Conservation (phyloP, 2,329 filamentous ascomycete genomes). For the Harringtonia aguacate region DNA sequence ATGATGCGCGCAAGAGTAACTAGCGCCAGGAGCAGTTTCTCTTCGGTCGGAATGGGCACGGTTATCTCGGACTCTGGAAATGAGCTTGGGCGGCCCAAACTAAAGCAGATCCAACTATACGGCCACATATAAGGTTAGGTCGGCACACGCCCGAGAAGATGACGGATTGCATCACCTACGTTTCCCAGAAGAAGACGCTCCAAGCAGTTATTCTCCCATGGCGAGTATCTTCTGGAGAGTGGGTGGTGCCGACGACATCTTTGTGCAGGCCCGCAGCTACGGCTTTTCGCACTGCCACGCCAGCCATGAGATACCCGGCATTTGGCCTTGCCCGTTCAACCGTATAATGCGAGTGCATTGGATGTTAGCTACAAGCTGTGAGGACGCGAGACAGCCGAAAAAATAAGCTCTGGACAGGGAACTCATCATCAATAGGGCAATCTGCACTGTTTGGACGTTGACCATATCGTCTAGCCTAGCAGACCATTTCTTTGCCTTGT, state of each 20-base stretch:
- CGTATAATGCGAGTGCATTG: conserved; percentile 6
- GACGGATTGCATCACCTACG: neutral
- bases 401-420: neutral
- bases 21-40: conserved; percentile 8
- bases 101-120: conserved; percentile 10
- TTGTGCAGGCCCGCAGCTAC: conserved; percentile 12
- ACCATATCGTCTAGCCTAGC: conserved; percentile 11
- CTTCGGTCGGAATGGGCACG: conserved; percentile 10
- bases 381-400: no score
- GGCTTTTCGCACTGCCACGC: conserved; percentile 10
- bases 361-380: neutral
- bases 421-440: conserved; percentile 11
- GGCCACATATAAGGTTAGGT: neutral
- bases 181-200: conserved; percentile 12
- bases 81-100: conserved; percentile 9
- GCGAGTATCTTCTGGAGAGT: conserved; percentile 3
- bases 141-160: neutral
- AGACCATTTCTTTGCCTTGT: conserved; percentile 8
- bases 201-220: conserved; percentile 10
- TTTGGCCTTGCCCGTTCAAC: conserved; percentile 11
- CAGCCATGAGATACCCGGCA: conserved; percentile 6
- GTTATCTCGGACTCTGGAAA: conserved; percentile 11
- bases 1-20: conserved; percentile 9
- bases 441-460: conserved; percentile 12
- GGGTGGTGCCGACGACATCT: conserved; percentile 6